Base-by-base conservation (phyloP, 805 yeast genomes). In the Torulaspora maleeae region DNA sequence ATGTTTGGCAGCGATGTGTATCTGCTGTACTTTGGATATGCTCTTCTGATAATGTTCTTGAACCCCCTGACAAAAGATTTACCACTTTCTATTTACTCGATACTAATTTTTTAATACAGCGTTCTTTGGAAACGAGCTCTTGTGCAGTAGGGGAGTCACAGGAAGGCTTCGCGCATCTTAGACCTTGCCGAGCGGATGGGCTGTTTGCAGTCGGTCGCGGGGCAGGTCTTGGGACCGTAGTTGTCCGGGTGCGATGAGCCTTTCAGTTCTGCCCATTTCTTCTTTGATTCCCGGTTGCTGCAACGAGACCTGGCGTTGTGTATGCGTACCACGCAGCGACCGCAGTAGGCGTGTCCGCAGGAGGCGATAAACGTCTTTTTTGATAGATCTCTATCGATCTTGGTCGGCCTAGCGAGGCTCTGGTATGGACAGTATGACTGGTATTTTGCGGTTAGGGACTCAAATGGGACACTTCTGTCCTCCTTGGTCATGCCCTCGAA, bases 261-360 rank as follows among this genome's bases (percentile, higher is more conserved):
- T 55, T 49, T 60, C 10, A 46, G 49, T 6, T 48, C 44, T 2
- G 50, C 48, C 35, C 58, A 51, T 32, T 51, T 54, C 44, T 51
- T 60, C 50, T 59, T 66, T 2, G 59, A 48, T 15, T 43, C 38
- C 37, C 52, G 54, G 28, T 49, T 48, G 7, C 50, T 50, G 0
- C 51, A 54, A 45, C 61, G 60, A 0, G 52, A 54, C 46, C 61
- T 59, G 3, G 70, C 56, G 54, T 75, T 73, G 13, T 75, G 75
- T n/a, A 83, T 79, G 54, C 80, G 76, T 52, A 78, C 78, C 17
- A 83, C 84, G 66, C 96, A 88, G 34, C 91, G 66, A 1, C 96
- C 96, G 64, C 96, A 88, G 61, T 78, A 88, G 0, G 81, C 76
- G 67, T 88, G 96, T 0, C 96, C 96, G 69, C 96, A 88, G 32